phyloP scores from a whole-genome alignment of 306 rosid species.

The Trifolium pratense region DNA sequence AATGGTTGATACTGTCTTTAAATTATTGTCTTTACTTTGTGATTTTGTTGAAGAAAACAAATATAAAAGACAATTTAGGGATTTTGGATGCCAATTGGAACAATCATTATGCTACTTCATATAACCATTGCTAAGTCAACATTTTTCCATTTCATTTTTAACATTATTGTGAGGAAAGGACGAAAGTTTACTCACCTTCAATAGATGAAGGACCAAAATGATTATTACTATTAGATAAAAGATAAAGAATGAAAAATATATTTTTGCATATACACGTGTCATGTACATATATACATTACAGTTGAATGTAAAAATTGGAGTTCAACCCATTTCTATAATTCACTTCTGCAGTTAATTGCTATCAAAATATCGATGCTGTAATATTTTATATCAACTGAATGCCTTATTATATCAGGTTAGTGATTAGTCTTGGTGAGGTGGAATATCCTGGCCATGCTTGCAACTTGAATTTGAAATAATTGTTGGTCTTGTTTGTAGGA shows the following conservation, averaged over 20 bases:
- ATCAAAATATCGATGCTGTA: background rate
- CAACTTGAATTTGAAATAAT: constrained; percentile 32
- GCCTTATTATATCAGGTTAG: background rate
- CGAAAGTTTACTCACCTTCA: background rate
- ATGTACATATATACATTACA: background rate
- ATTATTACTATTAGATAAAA: background rate
- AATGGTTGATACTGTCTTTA: background rate
- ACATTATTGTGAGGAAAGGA: background rate
- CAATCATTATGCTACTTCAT: background rate
- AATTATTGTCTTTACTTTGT: background rate
- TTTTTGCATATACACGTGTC: background rate
- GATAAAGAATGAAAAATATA: too few relatives aligned
- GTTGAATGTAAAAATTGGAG: constrained; percentile 25
- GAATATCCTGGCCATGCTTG: constrained; percentile 17
- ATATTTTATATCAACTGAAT: background rate
- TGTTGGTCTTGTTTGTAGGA: background rate
- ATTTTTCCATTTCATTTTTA: background rate
- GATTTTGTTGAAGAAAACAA: background rate
- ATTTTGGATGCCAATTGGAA: background rate
- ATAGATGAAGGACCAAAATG: background rate
- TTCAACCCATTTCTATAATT: constrained; percentile 14
- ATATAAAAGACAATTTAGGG: background rate
- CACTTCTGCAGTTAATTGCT: constrained; percentile 21
- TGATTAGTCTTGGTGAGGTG: constrained; percentile 18
- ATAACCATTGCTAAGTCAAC: background rate